Evolutionary conservation across 208 protist species (phyloP).

Genomic region (Leishmania gerbilli): DNA sequence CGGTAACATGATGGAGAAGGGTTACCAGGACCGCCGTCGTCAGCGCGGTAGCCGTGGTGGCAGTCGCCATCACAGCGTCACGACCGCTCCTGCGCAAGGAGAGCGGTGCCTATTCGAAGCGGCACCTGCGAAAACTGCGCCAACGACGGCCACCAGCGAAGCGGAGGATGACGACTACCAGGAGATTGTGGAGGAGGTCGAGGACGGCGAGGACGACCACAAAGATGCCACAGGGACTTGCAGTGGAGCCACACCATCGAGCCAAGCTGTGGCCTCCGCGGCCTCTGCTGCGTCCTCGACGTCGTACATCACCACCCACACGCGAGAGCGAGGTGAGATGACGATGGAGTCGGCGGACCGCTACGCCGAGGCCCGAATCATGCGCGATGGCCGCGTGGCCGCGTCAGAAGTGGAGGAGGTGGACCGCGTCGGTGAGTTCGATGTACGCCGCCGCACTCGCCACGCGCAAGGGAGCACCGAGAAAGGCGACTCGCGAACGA

Average conservation of each 20-base stretch:
- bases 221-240: not conserved
- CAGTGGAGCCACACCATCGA: not conserved
- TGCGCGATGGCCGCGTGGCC: constrained; percentile 24
- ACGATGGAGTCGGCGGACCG: constrained; percentile 22
- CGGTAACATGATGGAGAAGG: not conserved
- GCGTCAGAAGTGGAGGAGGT: constrained; percentile 28
- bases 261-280: not conserved
- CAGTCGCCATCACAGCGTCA: not conserved
- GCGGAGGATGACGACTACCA: constrained; percentile 32
- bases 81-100: not conserved
- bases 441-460: constrained; percentile 24
- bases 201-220: constrained; percentile 27
- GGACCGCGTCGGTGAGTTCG: constrained; percentile 20
- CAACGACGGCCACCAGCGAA: not conserved
- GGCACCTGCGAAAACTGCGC: constrained; percentile 10
- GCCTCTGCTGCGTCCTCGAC: not conserved
- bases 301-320: not conserved
- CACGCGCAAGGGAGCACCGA: constrained; percentile 10
- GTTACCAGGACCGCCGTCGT: not conserved
- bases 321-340: constrained; percentile 10
- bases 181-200: constrained; percentile 22
- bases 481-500: constrained; percentile 12
- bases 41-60: not conserved
- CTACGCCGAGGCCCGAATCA: constrained; percentile 29
- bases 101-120: not conserved